phyloP scores from a whole-genome alignment of 2,329 filamentous ascomycete genomes.

The Arthrobotrys conoides region DNA sequence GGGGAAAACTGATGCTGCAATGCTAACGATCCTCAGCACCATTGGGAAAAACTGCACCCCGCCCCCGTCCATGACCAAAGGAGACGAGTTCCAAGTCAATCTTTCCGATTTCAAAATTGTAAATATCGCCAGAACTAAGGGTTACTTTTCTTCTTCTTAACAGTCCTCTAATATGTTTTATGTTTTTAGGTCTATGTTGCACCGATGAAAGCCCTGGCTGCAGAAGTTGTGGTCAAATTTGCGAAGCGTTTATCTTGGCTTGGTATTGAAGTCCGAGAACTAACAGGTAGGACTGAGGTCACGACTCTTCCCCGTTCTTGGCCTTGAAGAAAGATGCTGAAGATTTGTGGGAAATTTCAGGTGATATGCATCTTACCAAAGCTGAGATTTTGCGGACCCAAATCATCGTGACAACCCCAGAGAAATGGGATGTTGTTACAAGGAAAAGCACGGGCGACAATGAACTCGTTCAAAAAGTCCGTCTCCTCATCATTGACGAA shows the following conservation, averaged over 20 bases:
- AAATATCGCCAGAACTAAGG: no score
- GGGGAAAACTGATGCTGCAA: conserved; percentile 98
- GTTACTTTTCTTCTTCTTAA: no score
- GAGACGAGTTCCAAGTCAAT: conserved; percentile 69
- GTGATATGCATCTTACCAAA: conserved; percentile 99
- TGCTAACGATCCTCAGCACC: conserved; percentile 93
- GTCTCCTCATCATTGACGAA: conserved; percentile 96
- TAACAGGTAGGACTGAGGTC: conserved; percentile 72
- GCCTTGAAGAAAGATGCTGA: background rate
- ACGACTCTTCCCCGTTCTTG: background rate
- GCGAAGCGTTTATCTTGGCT: conserved; percentile 94
- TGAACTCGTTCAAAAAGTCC: conserved; percentile 96
- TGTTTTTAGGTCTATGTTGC: conserved; percentile 83
- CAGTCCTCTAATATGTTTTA: no score
- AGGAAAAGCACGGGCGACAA: conserved; percentile 97
- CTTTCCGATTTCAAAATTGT: conserved; percentile 59
- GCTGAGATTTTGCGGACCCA: conserved; percentile 95
- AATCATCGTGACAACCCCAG: conserved; percentile 97
- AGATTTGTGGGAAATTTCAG: conserved; percentile 65
- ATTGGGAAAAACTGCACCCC: conserved; percentile 88
- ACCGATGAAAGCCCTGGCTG: conserved; percentile 97
- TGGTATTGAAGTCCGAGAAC: conserved; percentile 89
- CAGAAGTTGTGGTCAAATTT: conserved; percentile 95
- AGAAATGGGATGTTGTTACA: conserved; percentile 99
- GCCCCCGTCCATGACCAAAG: conserved; percentile 90